Evolutionary conservation across 345 rosid species (phyloP).

Genomic region (Aquilaria malaccensis): DNA sequence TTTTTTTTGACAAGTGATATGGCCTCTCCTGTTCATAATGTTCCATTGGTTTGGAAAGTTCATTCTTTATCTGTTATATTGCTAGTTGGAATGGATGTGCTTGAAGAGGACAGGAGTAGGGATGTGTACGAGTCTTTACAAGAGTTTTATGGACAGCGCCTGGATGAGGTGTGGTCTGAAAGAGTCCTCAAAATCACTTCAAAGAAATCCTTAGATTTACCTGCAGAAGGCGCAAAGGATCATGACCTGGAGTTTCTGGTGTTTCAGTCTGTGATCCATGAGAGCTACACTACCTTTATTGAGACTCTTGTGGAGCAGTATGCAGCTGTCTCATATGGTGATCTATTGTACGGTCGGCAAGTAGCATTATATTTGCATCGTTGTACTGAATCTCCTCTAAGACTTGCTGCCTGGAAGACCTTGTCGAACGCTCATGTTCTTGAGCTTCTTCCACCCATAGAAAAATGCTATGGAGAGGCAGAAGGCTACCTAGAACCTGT

Average conservation of each 20-base stretch:
- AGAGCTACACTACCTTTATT: constrained; percentile 61
- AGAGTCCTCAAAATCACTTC: constrained; percentile 5
- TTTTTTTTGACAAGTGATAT: constrained; percentile 23
- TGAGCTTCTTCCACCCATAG: constrained; percentile 72
- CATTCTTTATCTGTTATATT: constrained; percentile 71
- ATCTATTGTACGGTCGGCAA: constrained; percentile 66
- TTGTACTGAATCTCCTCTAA: constrained; percentile 49
- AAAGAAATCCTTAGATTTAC: constrained; percentile 5
- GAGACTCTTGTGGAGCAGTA: constrained; percentile 80
- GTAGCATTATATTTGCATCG: constrained; percentile 65
- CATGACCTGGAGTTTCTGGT: constrained; percentile 32
- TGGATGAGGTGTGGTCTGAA: constrained; percentile 38
- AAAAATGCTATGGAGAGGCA: constrained; percentile 54
- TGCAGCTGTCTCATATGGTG: constrained; percentile 77
- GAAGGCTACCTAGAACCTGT: constrained; percentile 76
- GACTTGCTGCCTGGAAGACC: constrained; percentile 71
- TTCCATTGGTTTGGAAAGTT: constrained; percentile 76
- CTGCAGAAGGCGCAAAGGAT: constrained; percentile 18
- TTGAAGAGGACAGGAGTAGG: constrained; percentile 63
- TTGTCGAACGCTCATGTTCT: constrained; percentile 61
- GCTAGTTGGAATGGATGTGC: constrained; percentile 65
- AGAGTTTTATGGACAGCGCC: constrained; percentile 56
- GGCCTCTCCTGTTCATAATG: constrained; percentile 42
- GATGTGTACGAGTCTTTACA: constrained; percentile 61
- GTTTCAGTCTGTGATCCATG: constrained; percentile 65